Conservation (phyloP, 345 rosid genomes). For the Citrus cavaleriei region DNA sequence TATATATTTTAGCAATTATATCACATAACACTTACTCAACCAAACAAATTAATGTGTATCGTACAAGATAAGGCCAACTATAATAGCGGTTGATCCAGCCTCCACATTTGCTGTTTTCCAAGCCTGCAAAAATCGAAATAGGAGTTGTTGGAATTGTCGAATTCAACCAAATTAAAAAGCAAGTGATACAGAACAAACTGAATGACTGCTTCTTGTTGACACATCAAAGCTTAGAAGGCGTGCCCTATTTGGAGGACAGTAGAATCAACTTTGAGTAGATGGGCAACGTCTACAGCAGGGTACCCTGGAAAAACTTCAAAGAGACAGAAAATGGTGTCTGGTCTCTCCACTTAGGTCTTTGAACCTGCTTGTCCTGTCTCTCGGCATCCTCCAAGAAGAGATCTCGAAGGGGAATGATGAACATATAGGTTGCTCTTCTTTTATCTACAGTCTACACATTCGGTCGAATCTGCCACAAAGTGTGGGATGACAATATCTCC, state of each 20-base stretch:
- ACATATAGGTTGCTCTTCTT: conserved; percentile 72
- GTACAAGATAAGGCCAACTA: conserved; percentile 73
- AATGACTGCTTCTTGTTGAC: conserved; percentile 54
- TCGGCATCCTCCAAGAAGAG: conserved; percentile 70
- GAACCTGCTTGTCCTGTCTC: conserved; percentile 73
- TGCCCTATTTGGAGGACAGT: conserved; percentile 60
- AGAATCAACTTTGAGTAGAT: conserved; percentile 63
- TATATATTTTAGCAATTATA: not conserved
- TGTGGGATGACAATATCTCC: too few species aligned
- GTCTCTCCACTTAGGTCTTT: conserved; percentile 63
- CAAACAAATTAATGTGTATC: conserved; percentile 46
- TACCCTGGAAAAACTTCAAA: conserved; percentile 76
- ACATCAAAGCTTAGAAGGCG: conserved; percentile 61
- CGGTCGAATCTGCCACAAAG: not conserved
- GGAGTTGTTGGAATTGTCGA: not conserved
- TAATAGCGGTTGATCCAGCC: conserved; percentile 76
- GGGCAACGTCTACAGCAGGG: conserved; percentile 67
- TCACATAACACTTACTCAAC: not conserved
- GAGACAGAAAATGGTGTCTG: conserved; percentile 62
- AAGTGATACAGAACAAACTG: not conserved
- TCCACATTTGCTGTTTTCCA: conserved; percentile 78
- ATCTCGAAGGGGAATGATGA: conserved; percentile 58
- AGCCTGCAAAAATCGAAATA: conserved; percentile 37
- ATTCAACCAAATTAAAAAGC: not conserved
- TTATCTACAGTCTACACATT: conserved; percentile 67